Evolutionary conservation across 148 eudicot species (phyloP), one percentile per base, ranked within the genome.

Genomic region (Diospyros lotus): DNA sequence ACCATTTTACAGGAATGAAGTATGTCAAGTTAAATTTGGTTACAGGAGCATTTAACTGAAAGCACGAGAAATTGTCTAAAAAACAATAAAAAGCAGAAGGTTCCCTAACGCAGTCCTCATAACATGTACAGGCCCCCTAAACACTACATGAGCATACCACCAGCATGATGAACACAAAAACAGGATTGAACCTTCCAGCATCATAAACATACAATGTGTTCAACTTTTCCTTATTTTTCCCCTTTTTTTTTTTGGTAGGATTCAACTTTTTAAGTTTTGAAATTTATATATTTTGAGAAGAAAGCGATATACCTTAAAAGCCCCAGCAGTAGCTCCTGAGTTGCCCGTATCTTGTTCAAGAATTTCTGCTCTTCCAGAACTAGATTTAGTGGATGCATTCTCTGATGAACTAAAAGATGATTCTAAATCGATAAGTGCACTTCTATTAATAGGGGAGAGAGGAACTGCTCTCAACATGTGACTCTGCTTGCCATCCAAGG

Each of bases 401-500:
- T 88, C 94, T 58, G 98, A 84, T 68, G 88, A 88, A 76, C 95
- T 94, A 63, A 89, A 71, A 55, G 97, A 87, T 43, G 89, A 88
- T 69, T 89, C 99, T 51, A 93, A 61, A 79, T 96, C 92, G 80
- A 96, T 85, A 50, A 91, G 73, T 63, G 84, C 60, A 75, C 81
- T 83, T 78, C 78, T 84, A 66, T 85, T 78, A 61, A 72, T 84
- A 81, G 94, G 90, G 79, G 93, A 76, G 43, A 91, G 58, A 76
- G 97, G 78, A 40, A 87, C 64, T 54, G 98, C 90, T 80, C 71
- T 87, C 42, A 84, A 55, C 58, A 69, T 68, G 63, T 86, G 89
- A 73, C 70, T 85, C 75, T 91, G 97, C 84, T 86, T 87, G 66
- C 99, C 99, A 77, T 91, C 98, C 83, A 85, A 78, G 75, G 99